phyloP scores from a whole-genome alignment of 2,329 filamentous ascomycete genomes.

The Neonectria coccinea region DNA sequence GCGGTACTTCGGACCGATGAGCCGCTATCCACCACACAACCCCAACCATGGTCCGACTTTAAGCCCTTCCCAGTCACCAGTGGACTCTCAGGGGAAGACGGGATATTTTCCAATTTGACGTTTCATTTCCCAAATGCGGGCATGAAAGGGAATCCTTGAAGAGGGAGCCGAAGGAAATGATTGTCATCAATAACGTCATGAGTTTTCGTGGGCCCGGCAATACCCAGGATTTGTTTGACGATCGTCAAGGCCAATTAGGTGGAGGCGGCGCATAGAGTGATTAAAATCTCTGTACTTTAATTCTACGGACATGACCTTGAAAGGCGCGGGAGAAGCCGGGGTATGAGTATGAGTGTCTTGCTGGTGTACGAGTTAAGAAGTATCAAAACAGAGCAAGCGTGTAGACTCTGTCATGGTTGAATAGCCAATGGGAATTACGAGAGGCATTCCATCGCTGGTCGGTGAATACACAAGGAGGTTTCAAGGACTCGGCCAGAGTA shows the following conservation, averaged over 20 bases:
- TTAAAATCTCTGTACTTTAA: constrained; percentile 2
- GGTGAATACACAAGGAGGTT: background rate
- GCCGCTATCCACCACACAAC: constrained; percentile 28
- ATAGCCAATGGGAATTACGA: constrained; percentile 8
- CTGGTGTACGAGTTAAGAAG: constrained; percentile 1
- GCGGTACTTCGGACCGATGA: constrained; percentile 38
- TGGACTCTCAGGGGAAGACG: constrained; percentile 15
- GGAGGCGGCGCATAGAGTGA: background rate
- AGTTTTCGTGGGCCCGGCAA: background rate
- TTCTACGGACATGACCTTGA: background rate
- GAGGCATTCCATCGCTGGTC: background rate
- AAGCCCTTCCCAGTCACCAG: constrained; percentile 13
- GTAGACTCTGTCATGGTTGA: background rate
- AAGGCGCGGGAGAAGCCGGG: too few species aligned
- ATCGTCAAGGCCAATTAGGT: background rate
- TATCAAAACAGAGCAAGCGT: background rate
- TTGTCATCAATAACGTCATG: background rate
- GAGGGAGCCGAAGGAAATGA: background rate
- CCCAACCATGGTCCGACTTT: constrained; percentile 19
- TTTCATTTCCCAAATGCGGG: constrained; percentile 2
- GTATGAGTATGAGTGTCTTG: too few species aligned
- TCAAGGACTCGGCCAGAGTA: background rate
- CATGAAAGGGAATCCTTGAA: constrained; percentile 20
- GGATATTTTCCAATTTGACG: constrained; percentile 21
- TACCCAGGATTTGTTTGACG: background rate